Evolutionary conservation across 2,329 filamentous ascomycete species (phyloP), one percentile per base, ranked within the genome.

Genomic region (Hirsutella thompsonii): DNA sequence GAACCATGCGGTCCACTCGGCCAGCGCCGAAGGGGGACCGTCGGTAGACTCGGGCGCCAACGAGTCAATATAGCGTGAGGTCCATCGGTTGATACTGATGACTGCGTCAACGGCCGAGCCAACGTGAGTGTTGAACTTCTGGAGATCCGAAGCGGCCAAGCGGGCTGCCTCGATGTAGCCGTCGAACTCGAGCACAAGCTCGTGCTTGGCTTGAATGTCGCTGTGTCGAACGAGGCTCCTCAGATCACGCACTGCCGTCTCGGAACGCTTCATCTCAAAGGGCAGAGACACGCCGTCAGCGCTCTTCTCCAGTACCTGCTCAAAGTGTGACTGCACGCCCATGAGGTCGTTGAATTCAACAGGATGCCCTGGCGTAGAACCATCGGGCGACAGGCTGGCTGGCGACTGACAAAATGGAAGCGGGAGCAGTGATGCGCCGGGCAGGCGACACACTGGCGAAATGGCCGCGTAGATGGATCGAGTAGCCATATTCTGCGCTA

Each of bases 261-360:
- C 83, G 3, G 80, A 79, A 9, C 77, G 73, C 62, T 87, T 89
- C 78, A 92, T 88, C 49, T 86, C 81, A 49, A 83, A 67, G 0
- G 84, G 84, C 3, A 92, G 62, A 1, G 76, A 76, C 2, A 79
- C 74, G 1, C 79, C 76, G 19, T 78, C 70, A 1, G 76, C 72
- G 14, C 76, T 77, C 44, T 77, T 74, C 48, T 84, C 75, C 4
- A 92, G 62, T 1, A 92, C 77, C 43, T 82, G 74, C 57, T 88
- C 83, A 42, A 93, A 87, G 21, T 79, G 72, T n/a, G 74, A 67
- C 57, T 93, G 85, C 2, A 83, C 74, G 16, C 69, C 69, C 67
- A 92, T 82, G 19, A 93, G 69, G 37, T 80, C 74, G 47, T 86
- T 79, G 49, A 90, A 90, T 51, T 88, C 79, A 36, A 80, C 64